A percentile compares a stretch with the other conserved stretches of the same genome.
These are phyloP conservation scores for Zostera marina DNA, from an alignment of 116 monocot genomes.

Conservation along the genomic window DNA sequence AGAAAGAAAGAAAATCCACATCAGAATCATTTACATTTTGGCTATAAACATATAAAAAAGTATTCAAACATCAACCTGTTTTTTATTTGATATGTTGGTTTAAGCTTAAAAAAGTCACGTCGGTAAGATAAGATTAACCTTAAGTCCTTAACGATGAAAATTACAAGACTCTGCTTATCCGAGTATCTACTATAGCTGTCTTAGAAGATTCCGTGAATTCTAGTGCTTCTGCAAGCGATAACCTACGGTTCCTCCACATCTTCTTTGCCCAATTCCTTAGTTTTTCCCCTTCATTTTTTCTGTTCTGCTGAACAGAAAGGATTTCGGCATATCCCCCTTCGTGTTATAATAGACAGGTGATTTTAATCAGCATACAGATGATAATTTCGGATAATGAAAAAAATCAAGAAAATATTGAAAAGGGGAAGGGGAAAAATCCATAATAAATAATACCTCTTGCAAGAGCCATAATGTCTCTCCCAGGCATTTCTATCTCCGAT, in stretches of 20 bases:
- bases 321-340: conserved; percentile 79
- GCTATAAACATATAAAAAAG: too few relatives aligned
- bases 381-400: not conserved
- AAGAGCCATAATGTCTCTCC: conserved; percentile 56
- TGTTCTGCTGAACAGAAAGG: conserved; percentile 59
- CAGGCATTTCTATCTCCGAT: conserved; percentile 10
- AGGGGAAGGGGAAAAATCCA: not conserved
- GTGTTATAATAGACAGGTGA: not conserved
- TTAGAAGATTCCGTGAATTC: conserved; percentile 47
- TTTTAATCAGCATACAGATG: not conserved
- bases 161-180: conserved; percentile 59
- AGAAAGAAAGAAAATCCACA: too few relatives aligned
- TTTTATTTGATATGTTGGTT: too few relatives aligned
- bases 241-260: conserved; percentile 51
- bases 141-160: not conserved
- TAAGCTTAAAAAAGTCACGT: not conserved
- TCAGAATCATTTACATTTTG: too few relatives aligned
- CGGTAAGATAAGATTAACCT: too few relatives aligned
- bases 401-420: not conserved
- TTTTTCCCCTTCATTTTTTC: conserved; percentile 64
- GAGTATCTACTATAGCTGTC: conserved; percentile 52
- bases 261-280: conserved; percentile 66
- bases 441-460: conserved; percentile 53
- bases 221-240: conserved; percentile 58
- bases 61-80: too few relatives aligned